Evolutionary conservation across 2,329 filamentous ascomycete genomes (phyloP), one percentile per base, ranked within the genome.

Genomic region (Claviceps sp.): DNA sequence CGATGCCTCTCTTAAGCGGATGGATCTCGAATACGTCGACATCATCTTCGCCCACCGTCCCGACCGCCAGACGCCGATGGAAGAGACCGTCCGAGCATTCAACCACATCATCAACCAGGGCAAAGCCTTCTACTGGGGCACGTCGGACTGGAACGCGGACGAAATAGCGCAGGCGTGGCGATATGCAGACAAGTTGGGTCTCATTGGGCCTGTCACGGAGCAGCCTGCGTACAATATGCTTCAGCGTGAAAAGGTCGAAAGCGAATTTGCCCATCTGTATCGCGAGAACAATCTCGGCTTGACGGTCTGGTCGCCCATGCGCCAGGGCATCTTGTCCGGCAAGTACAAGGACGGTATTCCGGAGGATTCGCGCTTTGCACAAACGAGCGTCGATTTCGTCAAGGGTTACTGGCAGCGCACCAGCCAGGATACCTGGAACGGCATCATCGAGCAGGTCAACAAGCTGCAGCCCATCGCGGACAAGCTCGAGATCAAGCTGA

Each of bases 91-190:
- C 40, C 78, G 82, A 50, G 81, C 77, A 50, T 86, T 87, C 70
- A 85, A 85, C 70, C 73, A 85, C 64, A 67, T 87, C 50, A 85
- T 87, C 63, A 72, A 81, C 64, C 74, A 72, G 0, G 83, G 83
- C 57, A 81, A 85, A 67, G 78, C 80, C 2, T 78, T 87, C 56
- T 85, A 85, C 70, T 85, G 81, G 81, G 82, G 81, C 43, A 85
- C 81, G 0, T 84, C 79, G 0, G 79, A 85, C 64, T 85, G 82
- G 81, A 74, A 72, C 54, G 79, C 82, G 44, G 75, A 77, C 54
- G 81, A 85, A 68, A 84, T 85, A 61, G 74, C 76, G 5, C 73
- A 79, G 53, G 82, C 82, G 0, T 79, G 77, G 70, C 70, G 77
- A 14, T 72, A 79, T 54, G 78, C 82, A 37, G 79, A 83, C 57